These are phyloP conservation scores for Solanum raphanifolium DNA, from an alignment of 257 asterid species.

Conservation along the genomic window DNA sequence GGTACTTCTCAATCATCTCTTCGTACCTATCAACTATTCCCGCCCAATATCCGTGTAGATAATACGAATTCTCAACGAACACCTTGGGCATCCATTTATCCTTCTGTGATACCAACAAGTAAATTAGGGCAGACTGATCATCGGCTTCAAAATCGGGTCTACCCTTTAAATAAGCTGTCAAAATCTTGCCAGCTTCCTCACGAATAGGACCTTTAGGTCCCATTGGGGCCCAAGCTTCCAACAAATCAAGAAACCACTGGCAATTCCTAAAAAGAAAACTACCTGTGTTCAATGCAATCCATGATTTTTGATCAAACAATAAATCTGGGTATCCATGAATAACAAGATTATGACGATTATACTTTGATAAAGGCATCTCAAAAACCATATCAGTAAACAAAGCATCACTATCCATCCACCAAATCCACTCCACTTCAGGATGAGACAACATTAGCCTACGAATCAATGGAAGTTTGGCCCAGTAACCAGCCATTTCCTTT, in stretches of 20 bases:
- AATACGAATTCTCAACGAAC: constrained; percentile 70
- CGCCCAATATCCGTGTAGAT: constrained; percentile 90
- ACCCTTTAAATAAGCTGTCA: constrained; percentile 78
- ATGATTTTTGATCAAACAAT: constrained; percentile 68
- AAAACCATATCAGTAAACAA: constrained; percentile 80
- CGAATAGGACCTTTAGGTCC: constrained; percentile 81
- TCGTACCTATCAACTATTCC: constrained; percentile 83
- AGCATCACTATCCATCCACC: constrained; percentile 99
- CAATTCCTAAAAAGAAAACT: constrained; percentile 77
- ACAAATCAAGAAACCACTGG: constrained; percentile 90
- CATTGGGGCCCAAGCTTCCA: constrained; percentile 97
- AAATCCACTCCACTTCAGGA: constrained; percentile 94
- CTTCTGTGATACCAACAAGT: constrained; percentile 56
- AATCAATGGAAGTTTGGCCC: constrained; percentile 82
- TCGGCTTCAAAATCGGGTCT: constrained; percentile 90
- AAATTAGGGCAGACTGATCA: constrained; percentile 87
- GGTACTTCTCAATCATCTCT: constrained; percentile 89
- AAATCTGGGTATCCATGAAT: constrained; percentile 76
- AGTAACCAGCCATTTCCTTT: constrained; percentile 74
- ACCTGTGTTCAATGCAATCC: constrained; percentile 88
- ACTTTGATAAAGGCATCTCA: constrained; percentile 54
- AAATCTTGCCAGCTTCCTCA: constrained; percentile 73
- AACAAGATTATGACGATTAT: constrained; percentile 51
- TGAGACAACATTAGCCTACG: constrained; percentile 81
- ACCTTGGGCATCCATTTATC: constrained; percentile 68